Conservation (phyloP, 129 eudicot genomes). For the Tagetes patula region DNA sequence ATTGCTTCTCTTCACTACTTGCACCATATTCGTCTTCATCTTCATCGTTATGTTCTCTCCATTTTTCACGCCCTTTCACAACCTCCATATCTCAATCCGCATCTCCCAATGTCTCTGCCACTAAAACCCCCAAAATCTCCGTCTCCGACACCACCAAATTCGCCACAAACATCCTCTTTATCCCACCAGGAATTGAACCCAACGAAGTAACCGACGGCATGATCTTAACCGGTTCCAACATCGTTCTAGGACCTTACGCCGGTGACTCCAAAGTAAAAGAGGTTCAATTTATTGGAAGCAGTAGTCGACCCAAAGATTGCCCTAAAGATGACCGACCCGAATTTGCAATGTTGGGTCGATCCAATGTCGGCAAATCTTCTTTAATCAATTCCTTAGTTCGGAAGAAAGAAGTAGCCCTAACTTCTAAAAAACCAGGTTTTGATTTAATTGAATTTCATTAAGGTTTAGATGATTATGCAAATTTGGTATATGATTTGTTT, state of each 20-base stretch:
- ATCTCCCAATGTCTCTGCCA: constrained; percentile 40
- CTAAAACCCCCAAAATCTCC: constrained; percentile 40
- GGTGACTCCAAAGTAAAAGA: constrained; percentile 87
- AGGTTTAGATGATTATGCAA: not conserved
- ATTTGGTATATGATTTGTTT: constrained; percentile 13
- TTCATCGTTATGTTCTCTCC: not conserved
- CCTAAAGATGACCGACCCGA: constrained; percentile 85
- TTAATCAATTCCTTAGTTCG: constrained; percentile 72
- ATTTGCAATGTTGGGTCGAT: constrained; percentile 88
- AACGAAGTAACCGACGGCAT: constrained; percentile 67
- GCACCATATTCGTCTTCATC: constrained; percentile 14
- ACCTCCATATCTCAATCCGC: constrained; percentile 32
- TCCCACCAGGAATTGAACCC: constrained; percentile 77
- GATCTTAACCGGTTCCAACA: constrained; percentile 86
- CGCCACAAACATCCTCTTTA: constrained; percentile 41
- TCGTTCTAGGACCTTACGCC: constrained; percentile 77
- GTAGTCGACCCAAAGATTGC: constrained; percentile 72
- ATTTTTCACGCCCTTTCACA: constrained; percentile 5
- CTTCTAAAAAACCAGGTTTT: constrained; percentile 93
- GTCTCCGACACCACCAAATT: constrained; percentile 40
- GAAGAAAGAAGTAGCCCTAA: constrained; percentile 87
- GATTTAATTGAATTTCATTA: not conserved
- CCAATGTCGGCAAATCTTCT: constrained; percentile 93
- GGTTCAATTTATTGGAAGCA: constrained; percentile 74
- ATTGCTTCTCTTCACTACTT: constrained; percentile 26